Percentiles rank a stretch among this genome's conserved stretches.
Evolutionary conservation across 495 filamentous ascomycete genomes (phyloP).

Genomic region (Melanomma pulvis-pyrius): DNA sequence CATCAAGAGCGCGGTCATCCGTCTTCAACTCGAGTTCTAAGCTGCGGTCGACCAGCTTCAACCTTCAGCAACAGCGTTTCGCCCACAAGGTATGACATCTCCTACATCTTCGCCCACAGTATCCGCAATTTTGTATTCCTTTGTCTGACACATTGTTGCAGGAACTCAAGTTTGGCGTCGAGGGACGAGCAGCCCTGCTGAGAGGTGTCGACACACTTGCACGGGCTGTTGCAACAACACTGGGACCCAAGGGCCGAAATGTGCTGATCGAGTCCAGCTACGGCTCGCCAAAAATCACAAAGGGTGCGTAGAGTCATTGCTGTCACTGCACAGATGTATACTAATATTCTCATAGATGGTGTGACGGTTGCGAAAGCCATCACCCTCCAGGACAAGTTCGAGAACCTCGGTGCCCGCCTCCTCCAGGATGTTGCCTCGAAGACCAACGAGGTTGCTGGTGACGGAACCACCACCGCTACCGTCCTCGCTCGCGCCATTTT

Average conservation of each 20-base stretch:
- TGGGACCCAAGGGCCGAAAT: conserved; percentile 97
- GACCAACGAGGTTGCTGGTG: conserved; percentile 98
- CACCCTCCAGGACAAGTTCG: conserved; percentile 96
- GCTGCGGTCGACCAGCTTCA: conserved; percentile 54
- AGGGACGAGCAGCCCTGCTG: conserved; percentile 84
- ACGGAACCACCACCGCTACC: conserved; percentile 96
- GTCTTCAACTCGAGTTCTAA: conserved; percentile 70
- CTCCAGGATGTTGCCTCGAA: conserved; percentile 98
- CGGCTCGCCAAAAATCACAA: conserved; percentile 98
- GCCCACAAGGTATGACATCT: conserved; percentile 79
- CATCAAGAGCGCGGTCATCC: conserved; percentile 64
- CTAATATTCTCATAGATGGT: conserved; percentile 68
- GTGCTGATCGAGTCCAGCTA: conserved; percentile 97
- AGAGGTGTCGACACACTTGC: conserved; percentile 95
- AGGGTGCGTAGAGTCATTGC: conserved; percentile 65
- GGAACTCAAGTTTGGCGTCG: conserved; percentile 98
- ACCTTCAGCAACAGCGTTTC: conserved; percentile 83
- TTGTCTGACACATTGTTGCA: conserved; percentile 44
- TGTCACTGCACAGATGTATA: background rate
- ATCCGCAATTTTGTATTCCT: conserved; percentile 5
- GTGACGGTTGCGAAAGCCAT: conserved; percentile 93
- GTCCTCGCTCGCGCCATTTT: conserved; percentile 98
- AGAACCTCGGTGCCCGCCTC: conserved; percentile 95
- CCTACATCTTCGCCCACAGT: background rate
- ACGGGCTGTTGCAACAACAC: conserved; percentile 92